Percentiles rank a stretch among this genome's conserved stretches.
phyloP scores from a whole-genome alignment of 2,329 filamentous ascomycete species.

The Calonectria naviculata region DNA sequence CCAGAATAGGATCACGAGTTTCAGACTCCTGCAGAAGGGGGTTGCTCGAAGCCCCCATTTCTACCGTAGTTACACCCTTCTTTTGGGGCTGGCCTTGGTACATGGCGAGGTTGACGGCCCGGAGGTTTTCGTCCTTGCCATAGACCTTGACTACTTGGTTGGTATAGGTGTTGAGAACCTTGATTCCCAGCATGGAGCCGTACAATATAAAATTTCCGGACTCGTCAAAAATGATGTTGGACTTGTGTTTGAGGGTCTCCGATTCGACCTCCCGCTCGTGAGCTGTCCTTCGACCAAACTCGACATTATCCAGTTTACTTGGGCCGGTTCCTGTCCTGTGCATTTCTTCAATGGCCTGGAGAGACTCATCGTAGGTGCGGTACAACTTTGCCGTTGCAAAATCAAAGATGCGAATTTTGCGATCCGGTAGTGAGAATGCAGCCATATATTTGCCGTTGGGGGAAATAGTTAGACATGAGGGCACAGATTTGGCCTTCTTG shows the following conservation, averaged over 20 bases:
- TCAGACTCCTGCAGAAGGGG: conserved; percentile 94
- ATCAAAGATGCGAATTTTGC: conserved; percentile 93
- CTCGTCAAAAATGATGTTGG: conserved; percentile 95
- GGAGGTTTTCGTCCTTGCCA: conserved; percentile 88
- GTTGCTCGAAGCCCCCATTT: conserved; percentile 96
- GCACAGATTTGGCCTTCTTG: conserved; percentile 91
- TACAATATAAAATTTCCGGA: conserved; percentile 96
- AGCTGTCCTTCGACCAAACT: conserved; percentile 89
- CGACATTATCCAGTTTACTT: conserved; percentile 86
- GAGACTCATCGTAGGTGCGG: conserved; percentile 94
- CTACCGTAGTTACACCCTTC: conserved; percentile 91
- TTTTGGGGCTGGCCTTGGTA: conserved; percentile 97
- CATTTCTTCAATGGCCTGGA: conserved; percentile 91
- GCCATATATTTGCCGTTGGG: conserved; percentile 88
- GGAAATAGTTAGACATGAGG: conserved; percentile 85
- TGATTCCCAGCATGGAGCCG: conserved; percentile 90
- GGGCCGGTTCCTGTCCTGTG: conserved; percentile 90
- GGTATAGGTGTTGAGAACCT: conserved; percentile 95
- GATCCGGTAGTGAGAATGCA: conserved; percentile 90
- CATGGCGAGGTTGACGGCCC: conserved; percentile 83
- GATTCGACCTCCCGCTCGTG: conserved; percentile 89
- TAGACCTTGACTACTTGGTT: conserved; percentile 93
- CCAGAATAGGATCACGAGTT: conserved; percentile 87
- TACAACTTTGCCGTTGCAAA: conserved; percentile 90
- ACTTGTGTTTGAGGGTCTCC: conserved; percentile 72